These are phyloP conservation scores for Darksidea phi DNA, from an alignment of 495 filamentous ascomycete genomes.

Conservation along the genomic window DNA sequence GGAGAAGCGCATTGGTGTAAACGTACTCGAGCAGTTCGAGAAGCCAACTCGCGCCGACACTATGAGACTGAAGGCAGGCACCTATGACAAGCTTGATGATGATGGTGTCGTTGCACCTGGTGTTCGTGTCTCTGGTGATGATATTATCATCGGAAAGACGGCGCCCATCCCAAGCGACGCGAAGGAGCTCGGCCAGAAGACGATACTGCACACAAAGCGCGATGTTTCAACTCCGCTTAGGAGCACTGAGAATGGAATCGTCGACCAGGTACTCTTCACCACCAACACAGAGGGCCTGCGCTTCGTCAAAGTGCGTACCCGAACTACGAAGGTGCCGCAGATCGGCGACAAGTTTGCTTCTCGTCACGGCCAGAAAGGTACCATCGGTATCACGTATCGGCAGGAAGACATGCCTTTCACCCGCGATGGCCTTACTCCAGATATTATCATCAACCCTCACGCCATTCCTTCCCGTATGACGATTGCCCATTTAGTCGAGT, in stretches of 20 bases:
- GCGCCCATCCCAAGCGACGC: slow-evolving; percentile 88
- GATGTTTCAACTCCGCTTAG: slow-evolving; percentile 92
- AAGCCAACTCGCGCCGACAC: slow-evolving; percentile 88
- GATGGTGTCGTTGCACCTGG: slow-evolving; percentile 93
- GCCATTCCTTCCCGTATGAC: slow-evolving; percentile 99
- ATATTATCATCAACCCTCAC: slow-evolving; percentile 98
- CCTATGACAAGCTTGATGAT: slow-evolving; percentile 96
- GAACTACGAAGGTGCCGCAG: slow-evolving; percentile 96
- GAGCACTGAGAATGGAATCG: slow-evolving; percentile 93
- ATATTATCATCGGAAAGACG: slow-evolving; percentile 99
- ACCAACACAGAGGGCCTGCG: slow-evolving; percentile 87
- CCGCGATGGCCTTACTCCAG: slow-evolving; percentile 82
- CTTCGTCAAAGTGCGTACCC: slow-evolving; percentile 94
- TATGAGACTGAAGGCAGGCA: slow-evolving; percentile 85
- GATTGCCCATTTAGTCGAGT: slow-evolving; percentile 99
- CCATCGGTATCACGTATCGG: slow-evolving; percentile 95
- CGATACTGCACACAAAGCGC: slow-evolving; percentile 83
- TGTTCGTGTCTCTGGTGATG: slow-evolving; percentile 90
- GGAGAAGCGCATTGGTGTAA: slow-evolving; percentile 90
- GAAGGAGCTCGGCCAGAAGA: slow-evolving; percentile 89
- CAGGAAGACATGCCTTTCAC: slow-evolving; percentile 99
- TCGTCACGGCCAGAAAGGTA: slow-evolving; percentile 98
- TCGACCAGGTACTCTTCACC: slow-evolving; percentile 88
- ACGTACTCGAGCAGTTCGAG: slow-evolving; percentile 87
- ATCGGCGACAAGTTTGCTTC: slow-evolving; percentile 99